phyloP scores from a whole-genome alignment of 2,329 filamentous ascomycete species.

The Didymella exigua region DNA sequence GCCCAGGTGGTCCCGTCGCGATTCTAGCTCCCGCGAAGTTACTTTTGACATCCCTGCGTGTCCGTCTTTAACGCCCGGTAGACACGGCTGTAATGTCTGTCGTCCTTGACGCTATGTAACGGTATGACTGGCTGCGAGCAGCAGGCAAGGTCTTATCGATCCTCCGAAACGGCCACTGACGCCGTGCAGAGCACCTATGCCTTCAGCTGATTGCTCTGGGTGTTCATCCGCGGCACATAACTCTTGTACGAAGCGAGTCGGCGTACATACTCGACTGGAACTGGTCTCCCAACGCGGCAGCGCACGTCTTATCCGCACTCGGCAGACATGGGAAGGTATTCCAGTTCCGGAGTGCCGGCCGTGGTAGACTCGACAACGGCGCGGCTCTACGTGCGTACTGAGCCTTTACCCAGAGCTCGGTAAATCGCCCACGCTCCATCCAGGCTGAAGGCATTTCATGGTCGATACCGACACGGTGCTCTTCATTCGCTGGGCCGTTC shows the following conservation, averaged over 20 bases:
- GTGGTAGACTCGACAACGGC: neutral
- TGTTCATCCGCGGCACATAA: neutral
- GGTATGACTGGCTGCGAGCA: slow-evolving; percentile 4
- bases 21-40: slow-evolving; percentile 11
- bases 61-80: neutral
- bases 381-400: neutral
- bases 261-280: neutral
- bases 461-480: neutral
- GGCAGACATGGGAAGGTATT: neutral
- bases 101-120: neutral
- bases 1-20: neutral
- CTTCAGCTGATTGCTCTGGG: neutral
- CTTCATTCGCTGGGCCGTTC: neutral
- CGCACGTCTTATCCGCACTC: neutral
- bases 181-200: neutral
- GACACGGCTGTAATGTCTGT: neutral
- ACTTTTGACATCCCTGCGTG: slow-evolving; percentile 11
- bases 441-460: neutral
- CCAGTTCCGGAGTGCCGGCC: neutral
- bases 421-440: neutral
- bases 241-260: neutral
- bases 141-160: neutral
- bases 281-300: neutral
- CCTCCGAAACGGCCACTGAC: neutral
- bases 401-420: neutral